These are phyloP conservation scores for Pseudohalonectria lignicola DNA, from an alignment of 2,329 filamentous ascomycete genomes.

Conservation along the genomic window DNA sequence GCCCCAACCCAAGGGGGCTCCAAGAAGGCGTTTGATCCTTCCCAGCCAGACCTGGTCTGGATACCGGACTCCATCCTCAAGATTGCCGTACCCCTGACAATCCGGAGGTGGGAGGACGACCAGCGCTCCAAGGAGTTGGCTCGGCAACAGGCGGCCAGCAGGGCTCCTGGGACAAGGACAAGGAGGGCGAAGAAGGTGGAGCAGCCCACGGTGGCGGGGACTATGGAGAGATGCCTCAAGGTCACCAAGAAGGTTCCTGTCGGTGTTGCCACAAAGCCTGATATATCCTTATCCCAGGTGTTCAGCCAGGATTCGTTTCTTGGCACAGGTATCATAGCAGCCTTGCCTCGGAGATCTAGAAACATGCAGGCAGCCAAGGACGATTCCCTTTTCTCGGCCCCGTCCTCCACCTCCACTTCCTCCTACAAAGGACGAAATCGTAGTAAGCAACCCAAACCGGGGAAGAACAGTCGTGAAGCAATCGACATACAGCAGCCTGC, in stretches of 20 bases:
- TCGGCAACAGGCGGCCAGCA: neutral
- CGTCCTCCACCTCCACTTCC: too few species aligned
- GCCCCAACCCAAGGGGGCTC: slow-evolving; percentile 8
- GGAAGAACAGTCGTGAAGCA: too few species aligned
- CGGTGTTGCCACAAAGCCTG: too few species aligned
- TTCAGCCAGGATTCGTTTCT: too few species aligned
- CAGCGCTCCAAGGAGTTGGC: slow-evolving; percentile 19
- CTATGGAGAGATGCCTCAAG: slow-evolving; percentile 25
- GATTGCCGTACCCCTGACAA: slow-evolving; percentile 52
- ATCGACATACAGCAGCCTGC: too few species aligned
- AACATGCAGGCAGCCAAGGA: too few species aligned
- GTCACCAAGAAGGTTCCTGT: slow-evolving; percentile 20
- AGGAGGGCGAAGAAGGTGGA: slow-evolving; percentile 1
- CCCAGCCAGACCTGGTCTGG: slow-evolving; percentile 56
- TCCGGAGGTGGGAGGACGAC: slow-evolving; percentile 50
- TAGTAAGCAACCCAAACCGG: slow-evolving; percentile 20
- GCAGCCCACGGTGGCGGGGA: slow-evolving; percentile 15
- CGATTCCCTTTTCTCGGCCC: too few species aligned
- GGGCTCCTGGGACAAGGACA: slow-evolving; percentile 2
- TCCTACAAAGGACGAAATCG: neutral
- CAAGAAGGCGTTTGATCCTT: slow-evolving; percentile 50
- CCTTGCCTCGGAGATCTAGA: too few species aligned
- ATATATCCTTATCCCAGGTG: too few species aligned
- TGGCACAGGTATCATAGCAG: too few species aligned
- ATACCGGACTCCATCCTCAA: slow-evolving; percentile 53